Conservation (phyloP, 495 filamentous ascomycete genomes). For the Clohesyomyces aquaticus region DNA sequence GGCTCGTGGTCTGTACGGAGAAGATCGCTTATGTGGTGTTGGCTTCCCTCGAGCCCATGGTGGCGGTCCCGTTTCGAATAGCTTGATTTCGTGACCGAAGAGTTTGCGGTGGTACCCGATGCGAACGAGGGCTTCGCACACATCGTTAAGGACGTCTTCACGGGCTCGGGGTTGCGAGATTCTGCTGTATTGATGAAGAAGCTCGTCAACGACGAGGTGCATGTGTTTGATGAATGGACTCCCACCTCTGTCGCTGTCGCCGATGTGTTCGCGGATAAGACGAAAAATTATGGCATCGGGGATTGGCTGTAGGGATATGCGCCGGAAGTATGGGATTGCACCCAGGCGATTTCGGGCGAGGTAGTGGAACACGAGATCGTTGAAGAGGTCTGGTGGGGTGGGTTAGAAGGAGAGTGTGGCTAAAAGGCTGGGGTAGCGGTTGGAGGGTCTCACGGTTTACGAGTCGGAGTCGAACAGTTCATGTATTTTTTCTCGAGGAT, state of each 20-base stretch:
- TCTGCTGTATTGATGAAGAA: not conserved
- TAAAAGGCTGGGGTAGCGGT: not conserved
- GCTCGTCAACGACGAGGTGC: not conserved
- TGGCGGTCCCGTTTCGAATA: too few relatives aligned
- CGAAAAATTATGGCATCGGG: not conserved
- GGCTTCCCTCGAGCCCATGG: not conserved
- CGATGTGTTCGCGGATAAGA: not conserved
- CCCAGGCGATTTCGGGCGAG: constrained; percentile 6
- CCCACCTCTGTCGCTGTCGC: not conserved
- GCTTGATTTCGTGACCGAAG: not conserved
- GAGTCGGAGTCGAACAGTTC: not conserved
- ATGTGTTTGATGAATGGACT: not conserved
- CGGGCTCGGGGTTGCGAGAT: not conserved
- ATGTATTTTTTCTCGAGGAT: not conserved
- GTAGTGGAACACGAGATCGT: not conserved
- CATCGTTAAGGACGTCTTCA: not conserved
- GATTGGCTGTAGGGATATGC: not conserved
- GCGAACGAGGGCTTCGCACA: not conserved
- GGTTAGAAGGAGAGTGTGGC: not conserved
- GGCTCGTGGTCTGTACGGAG: not conserved
- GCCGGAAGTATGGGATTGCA: constrained; percentile 1
- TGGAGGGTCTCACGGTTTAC: not conserved
- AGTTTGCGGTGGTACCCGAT: constrained; percentile 2
- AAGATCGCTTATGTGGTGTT: not conserved
- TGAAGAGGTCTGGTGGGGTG: not conserved